Conservation (phyloP, 305 asterid genomes). For the Solanum hybrid region DNA sequence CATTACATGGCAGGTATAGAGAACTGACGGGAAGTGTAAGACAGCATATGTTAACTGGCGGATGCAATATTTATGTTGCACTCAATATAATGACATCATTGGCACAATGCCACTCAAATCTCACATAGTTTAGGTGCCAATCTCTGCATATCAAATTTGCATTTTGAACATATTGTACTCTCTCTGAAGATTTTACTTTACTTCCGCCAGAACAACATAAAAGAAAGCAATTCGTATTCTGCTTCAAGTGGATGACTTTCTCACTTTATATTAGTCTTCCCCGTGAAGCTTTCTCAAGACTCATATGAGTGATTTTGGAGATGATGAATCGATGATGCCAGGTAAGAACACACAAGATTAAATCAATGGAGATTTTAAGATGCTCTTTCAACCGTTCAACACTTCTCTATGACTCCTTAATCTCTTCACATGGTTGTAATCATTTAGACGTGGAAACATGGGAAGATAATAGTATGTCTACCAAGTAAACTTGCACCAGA, state of each 20-base stretch:
- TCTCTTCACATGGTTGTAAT: neutral
- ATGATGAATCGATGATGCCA: neutral
- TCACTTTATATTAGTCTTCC: neutral
- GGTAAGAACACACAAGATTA: neutral
- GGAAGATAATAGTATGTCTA: neutral
- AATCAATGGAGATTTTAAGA: neutral
- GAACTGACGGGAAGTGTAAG: neutral
- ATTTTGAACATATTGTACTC: neutral
- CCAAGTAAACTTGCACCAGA: neutral
- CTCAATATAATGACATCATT: neutral
- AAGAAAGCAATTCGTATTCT: neutral
- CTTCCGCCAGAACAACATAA: neutral
- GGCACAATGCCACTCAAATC: neutral
- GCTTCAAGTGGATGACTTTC: neutral
- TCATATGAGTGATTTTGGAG: neutral
- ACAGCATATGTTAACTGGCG: neutral
- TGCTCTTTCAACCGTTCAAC: neutral
- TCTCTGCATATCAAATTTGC: neutral
- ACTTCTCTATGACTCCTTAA: neutral
- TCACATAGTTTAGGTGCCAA: neutral
- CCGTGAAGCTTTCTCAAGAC: neutral
- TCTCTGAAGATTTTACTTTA: neutral
- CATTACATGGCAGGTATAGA: neutral
- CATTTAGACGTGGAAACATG: neutral
- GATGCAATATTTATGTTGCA: neutral